Evolutionary conservation across 805 yeast genomes (phyloP).

Genomic region (Cyberlindnera nakhonratchasimensis): DNA sequence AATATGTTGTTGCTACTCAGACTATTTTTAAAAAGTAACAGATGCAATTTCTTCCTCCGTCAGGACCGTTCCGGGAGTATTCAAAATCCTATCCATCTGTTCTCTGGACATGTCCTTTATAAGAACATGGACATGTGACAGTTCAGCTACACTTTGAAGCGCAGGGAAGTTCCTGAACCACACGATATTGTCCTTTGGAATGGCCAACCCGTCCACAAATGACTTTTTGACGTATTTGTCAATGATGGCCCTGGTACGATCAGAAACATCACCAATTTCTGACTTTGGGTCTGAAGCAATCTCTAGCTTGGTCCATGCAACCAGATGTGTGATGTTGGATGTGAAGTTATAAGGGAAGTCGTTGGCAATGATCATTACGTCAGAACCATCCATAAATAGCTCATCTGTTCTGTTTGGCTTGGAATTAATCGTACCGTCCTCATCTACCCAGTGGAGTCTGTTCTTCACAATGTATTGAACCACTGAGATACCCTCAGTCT

Average conservation of each 20-base stretch:
- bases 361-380: constrained; percentile 44
- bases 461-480: constrained; percentile 45
- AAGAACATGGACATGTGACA: constrained; percentile 71
- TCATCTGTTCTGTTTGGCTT: constrained; percentile 21
- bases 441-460: constrained; percentile 49
- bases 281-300: constrained; percentile 43
- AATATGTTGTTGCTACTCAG: no score
- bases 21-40: no score
- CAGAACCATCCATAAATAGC: constrained; percentile 29
- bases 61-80: constrained; percentile 14
- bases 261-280: constrained; percentile 40
- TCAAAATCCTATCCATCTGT: constrained; percentile 5
- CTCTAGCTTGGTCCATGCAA: constrained; percentile 63
- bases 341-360: constrained; percentile 68
- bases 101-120: constrained; percentile 30
- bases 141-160: constrained; percentile 61
- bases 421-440: constrained; percentile 18
- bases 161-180: constrained; percentile 77
- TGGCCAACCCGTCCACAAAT: constrained; percentile 35
- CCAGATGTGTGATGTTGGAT: constrained; percentile 48
- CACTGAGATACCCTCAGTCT: constrained; percentile 35
- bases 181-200: constrained; percentile 32
- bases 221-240: constrained; percentile 45
- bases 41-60: constrained; percentile 4
- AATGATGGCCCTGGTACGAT: constrained; percentile 42